phyloP scores from a whole-genome alignment of 257 asterid genomes.

The Nicotiana paniculata region DNA sequence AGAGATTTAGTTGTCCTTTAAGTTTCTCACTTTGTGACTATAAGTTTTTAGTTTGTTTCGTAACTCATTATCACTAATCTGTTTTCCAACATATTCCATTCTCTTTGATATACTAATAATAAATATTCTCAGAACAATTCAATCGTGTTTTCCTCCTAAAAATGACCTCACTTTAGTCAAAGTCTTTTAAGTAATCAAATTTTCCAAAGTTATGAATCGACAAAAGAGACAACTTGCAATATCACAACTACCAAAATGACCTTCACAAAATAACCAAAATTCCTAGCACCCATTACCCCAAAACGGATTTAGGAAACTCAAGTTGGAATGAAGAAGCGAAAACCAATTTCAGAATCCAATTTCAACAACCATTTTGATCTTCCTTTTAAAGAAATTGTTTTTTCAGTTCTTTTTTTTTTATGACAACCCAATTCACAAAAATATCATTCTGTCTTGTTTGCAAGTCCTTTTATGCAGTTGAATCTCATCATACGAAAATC shows the following conservation, averaged over 20 bases:
- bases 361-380: slow-evolving; percentile 56
- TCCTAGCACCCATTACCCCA: neutral
- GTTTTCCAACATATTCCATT: neutral
- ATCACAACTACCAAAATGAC: no score
- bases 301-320: neutral
- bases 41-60: neutral
- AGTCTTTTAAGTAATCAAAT: neutral
- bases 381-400: slow-evolving; percentile 62
- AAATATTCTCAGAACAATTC: neutral
- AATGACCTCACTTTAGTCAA: neutral
- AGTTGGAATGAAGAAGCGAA: slow-evolving; percentile 52
- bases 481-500: slow-evolving; percentile 53
- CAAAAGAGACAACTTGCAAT: neutral
- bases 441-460: slow-evolving; percentile 78
- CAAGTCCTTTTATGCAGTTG: slow-evolving; percentile 50
- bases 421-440: slow-evolving; percentile 53
- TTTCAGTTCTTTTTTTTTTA: slow-evolving; percentile 48
- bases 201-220: neutral
- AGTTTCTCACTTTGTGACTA: no score
- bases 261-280: neutral
- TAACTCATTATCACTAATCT: neutral
- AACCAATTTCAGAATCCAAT: slow-evolving; percentile 18
- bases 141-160: neutral
- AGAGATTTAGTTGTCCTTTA: neutral
- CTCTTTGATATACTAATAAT: neutral